Evolutionary conservation across 805 yeast species (phyloP), one percentile per base, ranked within the genome.

Genomic region (Hanseniaspora occidentalis): DNA sequence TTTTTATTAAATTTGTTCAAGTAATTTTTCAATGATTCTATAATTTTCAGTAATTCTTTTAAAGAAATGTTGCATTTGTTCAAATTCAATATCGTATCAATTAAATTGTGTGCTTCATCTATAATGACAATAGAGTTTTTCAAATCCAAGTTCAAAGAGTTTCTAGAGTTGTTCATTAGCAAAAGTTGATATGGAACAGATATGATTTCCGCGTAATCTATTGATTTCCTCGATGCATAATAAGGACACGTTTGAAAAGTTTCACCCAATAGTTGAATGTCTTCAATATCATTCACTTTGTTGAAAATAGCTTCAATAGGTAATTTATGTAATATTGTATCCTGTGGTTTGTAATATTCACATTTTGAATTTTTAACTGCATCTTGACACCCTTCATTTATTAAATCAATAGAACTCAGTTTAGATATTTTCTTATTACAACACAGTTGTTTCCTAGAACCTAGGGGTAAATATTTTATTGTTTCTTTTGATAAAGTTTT

Each of bases 41-140:
- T 58, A 3, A 80, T 69, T 0, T 44, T 35, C 2, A 48, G 33
- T 8, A 84, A 61, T 24, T 81, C 84, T 0, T 48, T 38, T 1
- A 65, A 49, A 0, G 80, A 62, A 1, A 88, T 62, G 3, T 70
- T 57, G 2, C 76, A 68, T 0, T 95, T 84, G 50, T 80, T 71
- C 45, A 89, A 62, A 2, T 80, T 61, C 1, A 79, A 71, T 2
- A 88, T 73, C 0, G 88, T 77, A 48, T 86, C 96, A 22, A 85
- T 54, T 34, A 88, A 61, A 54, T 88, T 88, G 54, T 88, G 97
- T 0, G 96, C 96, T 54, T 88, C 97, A 56, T 88, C 97, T 21
- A 88, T 77, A 4, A 89, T 71, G 1, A 89, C 75, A 2, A 88
- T 70, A 1, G 88, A 68, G 42, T 75, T 71, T 39, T 70, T 68